Percentiles rank a stretch among this genome's conserved stretches.
Conservation (phyloP, 2,329 filamentous ascomycete species). For the Exutisphaerella laricina region DNA sequence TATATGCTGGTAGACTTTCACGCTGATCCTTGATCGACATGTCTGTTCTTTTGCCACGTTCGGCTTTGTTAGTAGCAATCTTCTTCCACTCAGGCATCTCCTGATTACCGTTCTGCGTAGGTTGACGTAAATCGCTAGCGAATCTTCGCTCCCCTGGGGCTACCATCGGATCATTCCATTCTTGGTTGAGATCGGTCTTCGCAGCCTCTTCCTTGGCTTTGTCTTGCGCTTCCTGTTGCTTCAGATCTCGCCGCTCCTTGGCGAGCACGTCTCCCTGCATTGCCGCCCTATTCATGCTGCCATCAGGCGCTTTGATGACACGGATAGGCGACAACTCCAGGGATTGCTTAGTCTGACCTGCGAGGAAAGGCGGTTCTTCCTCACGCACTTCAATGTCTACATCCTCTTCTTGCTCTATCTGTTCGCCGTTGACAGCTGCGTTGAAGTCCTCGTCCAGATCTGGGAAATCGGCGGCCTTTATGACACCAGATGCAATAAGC, state of each 20-base stretch:
- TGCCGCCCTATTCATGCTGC: conserved; percentile 93
- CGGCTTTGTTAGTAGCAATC: conserved; percentile 66
- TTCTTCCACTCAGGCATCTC: conserved; percentile 89
- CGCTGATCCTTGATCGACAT: conserved; percentile 95
- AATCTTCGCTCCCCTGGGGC: conserved; percentile 79
- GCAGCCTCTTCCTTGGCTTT: conserved; percentile 65
- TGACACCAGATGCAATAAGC: conserved; percentile 88
- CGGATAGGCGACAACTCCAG: conserved; percentile 91
- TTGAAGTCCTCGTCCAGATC: conserved; percentile 94
- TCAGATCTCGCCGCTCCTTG: conserved; percentile 82
- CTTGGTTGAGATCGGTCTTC: conserved; percentile 76
- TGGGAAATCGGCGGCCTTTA: conserved; percentile 88
- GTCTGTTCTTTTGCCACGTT: conserved; percentile 78
- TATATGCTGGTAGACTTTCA: conserved; percentile 81
- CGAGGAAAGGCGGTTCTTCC: conserved; percentile 92
- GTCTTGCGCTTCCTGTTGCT: conserved; percentile 81
- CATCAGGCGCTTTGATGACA: conserved; percentile 94
- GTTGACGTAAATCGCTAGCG: conserved; percentile 73
- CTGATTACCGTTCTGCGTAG: conserved; percentile 55
- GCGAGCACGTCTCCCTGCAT: conserved; percentile 87
- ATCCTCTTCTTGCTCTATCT: conserved; percentile 90
- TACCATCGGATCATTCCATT: conserved; percentile 98
- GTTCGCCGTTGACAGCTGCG: conserved; percentile 76
- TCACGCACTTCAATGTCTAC: conserved; percentile 95
- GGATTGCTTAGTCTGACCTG: conserved; percentile 93